These are phyloP conservation scores for Penicillium palitans DNA, from an alignment of 2,329 filamentous ascomycete species.

Conservation along the genomic window DNA sequence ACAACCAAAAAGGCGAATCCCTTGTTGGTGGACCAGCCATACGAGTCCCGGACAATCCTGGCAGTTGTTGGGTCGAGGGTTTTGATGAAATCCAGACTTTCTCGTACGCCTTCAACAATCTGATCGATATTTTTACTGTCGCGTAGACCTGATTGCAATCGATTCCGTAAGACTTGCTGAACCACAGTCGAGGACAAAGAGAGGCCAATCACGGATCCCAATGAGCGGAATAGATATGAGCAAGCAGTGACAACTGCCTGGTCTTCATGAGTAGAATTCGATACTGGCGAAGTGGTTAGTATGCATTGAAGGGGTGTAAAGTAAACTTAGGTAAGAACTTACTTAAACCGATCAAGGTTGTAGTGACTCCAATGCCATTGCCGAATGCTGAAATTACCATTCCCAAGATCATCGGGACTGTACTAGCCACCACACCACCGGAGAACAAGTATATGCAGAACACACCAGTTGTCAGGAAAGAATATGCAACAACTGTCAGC, in stretches of 20 bases:
- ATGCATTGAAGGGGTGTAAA: not conserved
- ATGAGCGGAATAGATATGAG: slow-evolving; percentile 75
- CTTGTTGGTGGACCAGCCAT: slow-evolving; percentile 57
- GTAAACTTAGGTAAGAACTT: slow-evolving; percentile 27
- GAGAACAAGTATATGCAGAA: slow-evolving; percentile 59
- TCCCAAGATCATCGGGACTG: slow-evolving; percentile 57
- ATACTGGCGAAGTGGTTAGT: slow-evolving; percentile 49
- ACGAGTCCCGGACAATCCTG: slow-evolving; percentile 64
- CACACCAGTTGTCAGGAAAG: slow-evolving; percentile 55
- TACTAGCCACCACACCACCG: slow-evolving; percentile 53
- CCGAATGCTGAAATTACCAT: slow-evolving; percentile 57
- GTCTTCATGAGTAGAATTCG: slow-evolving; percentile 66
- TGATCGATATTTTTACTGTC: slow-evolving; percentile 60
- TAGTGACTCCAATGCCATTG: slow-evolving; percentile 65
- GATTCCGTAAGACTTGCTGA: slow-evolving; percentile 64
- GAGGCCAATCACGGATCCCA: slow-evolving; percentile 66
- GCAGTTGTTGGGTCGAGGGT: slow-evolving; percentile 62
- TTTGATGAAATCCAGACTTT: slow-evolving; percentile 69
- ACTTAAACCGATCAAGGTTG: slow-evolving; percentile 67
- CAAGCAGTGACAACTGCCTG: slow-evolving; percentile 75
- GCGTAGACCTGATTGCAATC: slow-evolving; percentile 56
- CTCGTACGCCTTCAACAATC: slow-evolving; percentile 68
- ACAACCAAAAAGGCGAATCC: slow-evolving; percentile 54
- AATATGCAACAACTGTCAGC: slow-evolving; percentile 62
- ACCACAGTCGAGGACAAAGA: slow-evolving; percentile 70